A percentile compares a stretch with the other conserved stretches of the same genome.
Evolutionary conservation across 2,329 filamentous ascomycete genomes (phyloP).

Genomic region (Xylaria sp.): DNA sequence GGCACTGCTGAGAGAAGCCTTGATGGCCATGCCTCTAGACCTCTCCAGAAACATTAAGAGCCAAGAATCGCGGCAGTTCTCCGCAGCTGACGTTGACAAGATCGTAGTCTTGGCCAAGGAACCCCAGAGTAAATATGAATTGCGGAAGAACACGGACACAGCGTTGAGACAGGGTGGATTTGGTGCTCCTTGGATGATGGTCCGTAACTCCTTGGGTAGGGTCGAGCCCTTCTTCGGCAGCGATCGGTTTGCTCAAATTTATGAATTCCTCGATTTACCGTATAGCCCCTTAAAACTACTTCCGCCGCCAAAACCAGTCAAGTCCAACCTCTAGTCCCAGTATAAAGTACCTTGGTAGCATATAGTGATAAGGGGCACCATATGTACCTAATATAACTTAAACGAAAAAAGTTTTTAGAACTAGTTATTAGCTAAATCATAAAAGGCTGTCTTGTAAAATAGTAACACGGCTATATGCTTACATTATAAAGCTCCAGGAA

Average conservation of each 20-base stretch:
- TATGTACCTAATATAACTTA: too few relatives aligned
- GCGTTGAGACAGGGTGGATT: slow-evolving; percentile 21
- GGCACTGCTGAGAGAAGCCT: slow-evolving; percentile 14
- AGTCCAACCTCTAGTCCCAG: slow-evolving; percentile 18
- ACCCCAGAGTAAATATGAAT: background rate
- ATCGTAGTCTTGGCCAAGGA: slow-evolving; percentile 21
- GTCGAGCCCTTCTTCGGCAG: slow-evolving; percentile 29
- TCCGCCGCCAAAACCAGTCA: background rate
- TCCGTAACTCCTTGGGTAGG: slow-evolving; percentile 18
- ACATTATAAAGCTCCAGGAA: too few relatives aligned
- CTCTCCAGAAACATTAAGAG: background rate
- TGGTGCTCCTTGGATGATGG: slow-evolving; percentile 28
- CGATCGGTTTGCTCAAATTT: slow-evolving; percentile 24
- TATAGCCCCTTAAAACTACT: slow-evolving; percentile 18
- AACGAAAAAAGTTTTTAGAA: too few relatives aligned
- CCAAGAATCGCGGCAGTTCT: slow-evolving; percentile 9
- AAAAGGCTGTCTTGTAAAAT: too few relatives aligned
- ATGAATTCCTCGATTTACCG: slow-evolving; percentile 26
- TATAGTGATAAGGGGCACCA: background rate
- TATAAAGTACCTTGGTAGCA: background rate
- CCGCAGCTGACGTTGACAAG: background rate
- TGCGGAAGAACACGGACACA: slow-evolving; percentile 23
- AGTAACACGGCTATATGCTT: too few relatives aligned
- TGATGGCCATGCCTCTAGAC: slow-evolving; percentile 7
- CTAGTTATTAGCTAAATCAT: too few relatives aligned